A percentile compares a stretch with the other conserved stretches of the same genome.
phyloP scores from a whole-genome alignment of 108 stramenopile species.

The Aurantiochytrium sp. region DNA sequence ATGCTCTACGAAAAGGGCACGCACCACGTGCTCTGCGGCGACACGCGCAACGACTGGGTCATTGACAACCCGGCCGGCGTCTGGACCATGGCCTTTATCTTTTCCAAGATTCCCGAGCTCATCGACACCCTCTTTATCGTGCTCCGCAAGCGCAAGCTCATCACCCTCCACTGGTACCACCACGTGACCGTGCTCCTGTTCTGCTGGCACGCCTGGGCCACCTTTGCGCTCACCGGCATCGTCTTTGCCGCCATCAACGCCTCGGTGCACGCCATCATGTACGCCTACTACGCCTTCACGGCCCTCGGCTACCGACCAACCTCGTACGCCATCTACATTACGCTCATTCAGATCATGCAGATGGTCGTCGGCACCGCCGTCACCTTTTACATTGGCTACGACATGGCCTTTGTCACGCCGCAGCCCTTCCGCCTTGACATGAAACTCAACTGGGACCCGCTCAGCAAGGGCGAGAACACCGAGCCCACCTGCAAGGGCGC shows the following conservation, averaged over 20 bases:
- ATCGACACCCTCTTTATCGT: conserved; percentile 95
- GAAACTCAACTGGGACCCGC: conserved; percentile 5
- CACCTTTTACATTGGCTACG: conserved; percentile 18
- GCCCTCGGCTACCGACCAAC: conserved; percentile 57
- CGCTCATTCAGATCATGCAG: conserved; percentile 79
- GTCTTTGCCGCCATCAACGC: conserved; percentile 98
- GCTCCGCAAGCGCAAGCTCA: conserved; percentile 84
- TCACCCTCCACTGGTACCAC: conserved; percentile 98
- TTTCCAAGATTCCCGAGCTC: conserved; percentile 84
- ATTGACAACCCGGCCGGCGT: conserved; percentile 57
- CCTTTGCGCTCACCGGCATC: conserved; percentile 73
- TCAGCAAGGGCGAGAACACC: background rate
- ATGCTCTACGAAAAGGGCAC: conserved; percentile 13
- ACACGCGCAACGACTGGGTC: conserved; percentile 27
- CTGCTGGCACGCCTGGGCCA: conserved; percentile 94
- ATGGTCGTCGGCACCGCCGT: conserved; percentile 76
- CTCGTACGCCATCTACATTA: conserved; percentile 73
- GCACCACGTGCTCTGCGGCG: background rate
- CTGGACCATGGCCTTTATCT: conserved; percentile 86
- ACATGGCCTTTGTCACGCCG: background rate
- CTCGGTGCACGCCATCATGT: conserved; percentile 96
- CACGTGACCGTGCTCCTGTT: conserved; percentile 91
- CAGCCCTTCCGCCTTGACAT: conserved; percentile 13
- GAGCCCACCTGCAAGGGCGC: background rate
- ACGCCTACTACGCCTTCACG: conserved; percentile 94